Percentiles rank a stretch among this genome's conserved stretches.
phyloP scores from a whole-genome alignment of 148 eudicot species.

The Euryodendron excelsum region DNA sequence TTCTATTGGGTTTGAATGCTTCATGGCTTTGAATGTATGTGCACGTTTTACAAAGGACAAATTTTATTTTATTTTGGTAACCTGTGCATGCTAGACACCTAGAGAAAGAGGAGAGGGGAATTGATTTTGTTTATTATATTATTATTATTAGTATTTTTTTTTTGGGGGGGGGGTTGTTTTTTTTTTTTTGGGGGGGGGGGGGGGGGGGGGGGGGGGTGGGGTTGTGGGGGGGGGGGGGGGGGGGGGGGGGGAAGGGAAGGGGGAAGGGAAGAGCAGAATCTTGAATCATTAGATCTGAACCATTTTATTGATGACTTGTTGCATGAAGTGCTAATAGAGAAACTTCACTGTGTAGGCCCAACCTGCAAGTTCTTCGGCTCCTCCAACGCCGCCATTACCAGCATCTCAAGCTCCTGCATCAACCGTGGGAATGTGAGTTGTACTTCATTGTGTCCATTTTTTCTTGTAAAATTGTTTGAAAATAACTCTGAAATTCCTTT shows the following conservation, averaged over 20 bases:
- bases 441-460: neutral
- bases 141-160: too few relatives aligned
- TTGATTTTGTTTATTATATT: too few relatives aligned
- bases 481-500: neutral
- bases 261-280: too few relatives aligned
- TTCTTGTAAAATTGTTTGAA: neutral
- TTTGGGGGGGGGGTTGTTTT: too few relatives aligned
- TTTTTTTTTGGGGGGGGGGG: too few relatives aligned
- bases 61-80: neutral
- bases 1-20: neutral
- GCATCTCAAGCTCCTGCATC: constrained; percentile 44
- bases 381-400: constrained; percentile 30
- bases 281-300: neutral
- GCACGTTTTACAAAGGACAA: constrained; percentile 2
- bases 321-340: neutral
- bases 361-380: constrained; percentile 35
- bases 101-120: neutral
- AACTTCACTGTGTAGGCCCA: constrained; percentile 35
- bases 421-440: constrained; percentile 41
- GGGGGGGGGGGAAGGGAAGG: neutral
- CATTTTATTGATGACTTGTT: constrained; percentile 5
- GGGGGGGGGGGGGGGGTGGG: too few relatives aligned
- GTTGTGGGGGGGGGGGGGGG: too few relatives aligned
- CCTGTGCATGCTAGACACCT: neutral
- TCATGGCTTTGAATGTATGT: neutral